Evolutionary conservation across 306 rosid species (phyloP), one percentile per base, ranked within the genome.

Genomic region (Glycine tomentella): DNA sequence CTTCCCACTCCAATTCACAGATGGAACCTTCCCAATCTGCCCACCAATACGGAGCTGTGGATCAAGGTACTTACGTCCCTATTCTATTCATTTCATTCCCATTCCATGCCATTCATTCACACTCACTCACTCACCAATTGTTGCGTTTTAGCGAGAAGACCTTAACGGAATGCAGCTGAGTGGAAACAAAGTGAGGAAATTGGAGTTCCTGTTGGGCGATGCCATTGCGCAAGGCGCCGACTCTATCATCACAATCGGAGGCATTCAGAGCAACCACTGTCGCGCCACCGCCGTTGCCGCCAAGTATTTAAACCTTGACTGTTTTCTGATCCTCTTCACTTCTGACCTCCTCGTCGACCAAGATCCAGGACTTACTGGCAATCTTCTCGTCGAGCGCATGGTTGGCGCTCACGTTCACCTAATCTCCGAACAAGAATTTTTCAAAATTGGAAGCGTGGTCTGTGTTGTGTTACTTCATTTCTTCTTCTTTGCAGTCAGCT

Each of bases 241-340:
- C 53, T 93, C 94, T 69, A 65, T 95, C 48, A 77, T 95, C 59
- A 91, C 98, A 0, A 81, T 93, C 6, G 99, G 98, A 68, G 98
- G 97, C 79, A 93, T 95, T 78, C 99, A 95, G 80, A 95, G 99
- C 88, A 95, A 95, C 81, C 99, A 95, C 61, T 95, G 98, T 67
- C 96, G 99, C 6, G 97, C 99, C 55, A 95, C 98, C 74, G 98
- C 98, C 5, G 99, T 95, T 25, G 98, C 98, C 46, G 97, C 99
- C 2, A 90, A 88, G 85, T 95, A 95, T 82, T 84, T 95, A 50
- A 89, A 93, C 85, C 98, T 95, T 20, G 96, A 93, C 64, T 89
- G 89, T 67, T 91, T 81, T 83, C 94, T 93, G 38, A 93, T 95
- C 66, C 91, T 93, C 45, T 88, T 91, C 69, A 93, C 96, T 48